Evolutionary conservation across 495 filamentous ascomycete species (phyloP).

Genomic region (Lineolata rhizophorae): DNA sequence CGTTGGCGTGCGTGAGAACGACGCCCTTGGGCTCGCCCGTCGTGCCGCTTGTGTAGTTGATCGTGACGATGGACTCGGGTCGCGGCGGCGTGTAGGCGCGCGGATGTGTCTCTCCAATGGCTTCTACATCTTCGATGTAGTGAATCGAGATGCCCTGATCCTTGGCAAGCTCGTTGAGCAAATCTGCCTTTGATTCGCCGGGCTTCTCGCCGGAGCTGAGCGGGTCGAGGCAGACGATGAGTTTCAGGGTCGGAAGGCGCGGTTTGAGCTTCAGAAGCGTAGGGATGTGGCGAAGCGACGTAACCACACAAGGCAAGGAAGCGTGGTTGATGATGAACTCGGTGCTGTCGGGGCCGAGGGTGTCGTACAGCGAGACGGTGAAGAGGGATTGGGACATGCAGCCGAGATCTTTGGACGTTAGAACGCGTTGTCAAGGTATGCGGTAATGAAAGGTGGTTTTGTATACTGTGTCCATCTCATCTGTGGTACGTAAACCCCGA

Average conservation of each 20-base stretch:
- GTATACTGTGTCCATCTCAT: no score
- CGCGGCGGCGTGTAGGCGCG: conserved; percentile 45
- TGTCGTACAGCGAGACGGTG: conserved; percentile 91
- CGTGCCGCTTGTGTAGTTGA: conserved; percentile 96
- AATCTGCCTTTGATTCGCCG: conserved; percentile 54
- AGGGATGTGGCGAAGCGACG: conserved; percentile 67
- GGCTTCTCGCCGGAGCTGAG: conserved; percentile 57
- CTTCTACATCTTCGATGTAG: conserved; percentile 56
- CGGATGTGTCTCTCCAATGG: conserved; percentile 38
- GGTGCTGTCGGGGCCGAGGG: conserved; percentile 67
- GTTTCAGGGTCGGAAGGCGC: conserved; percentile 53
- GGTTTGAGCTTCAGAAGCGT: conserved; percentile 69
- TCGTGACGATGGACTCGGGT: conserved; percentile 63
- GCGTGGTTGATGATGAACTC: conserved; percentile 94
- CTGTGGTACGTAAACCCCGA: no score
- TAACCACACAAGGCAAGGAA: conserved; percentile 48
- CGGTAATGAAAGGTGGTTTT: no score
- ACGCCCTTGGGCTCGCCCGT: conserved; percentile 93
- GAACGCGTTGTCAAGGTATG: no score
- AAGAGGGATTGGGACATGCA: conserved; percentile 75
- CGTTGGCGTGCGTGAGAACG: conserved; percentile 60
- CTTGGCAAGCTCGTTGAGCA: conserved; percentile 52
- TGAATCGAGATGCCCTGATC: conserved; percentile 54
- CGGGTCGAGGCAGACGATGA: conserved; percentile 80
- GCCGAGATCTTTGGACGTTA: conserved; percentile 60